phyloP scores from a whole-genome alignment of 164 flowering plant species.

The Kalanchoe fedtschenkoi region DNA sequence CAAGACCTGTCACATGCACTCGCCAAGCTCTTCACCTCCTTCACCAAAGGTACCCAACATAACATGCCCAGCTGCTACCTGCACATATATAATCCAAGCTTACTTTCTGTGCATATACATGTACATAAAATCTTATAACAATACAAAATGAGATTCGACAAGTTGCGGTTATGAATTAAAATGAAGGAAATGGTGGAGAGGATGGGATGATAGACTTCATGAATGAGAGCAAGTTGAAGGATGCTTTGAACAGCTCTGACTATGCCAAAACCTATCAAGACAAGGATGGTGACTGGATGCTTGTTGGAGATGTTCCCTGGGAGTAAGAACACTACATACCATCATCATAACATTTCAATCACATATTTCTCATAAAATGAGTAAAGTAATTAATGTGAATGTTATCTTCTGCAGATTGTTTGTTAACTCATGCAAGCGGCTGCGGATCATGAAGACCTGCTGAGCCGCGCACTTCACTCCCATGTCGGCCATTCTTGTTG shows the following conservation, averaged over 20 bases:
- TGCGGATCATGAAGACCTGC: constrained; percentile 79
- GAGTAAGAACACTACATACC: constrained; percentile 25
- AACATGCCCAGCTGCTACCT: too few relatives aligned
- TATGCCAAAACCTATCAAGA: constrained; percentile 74
- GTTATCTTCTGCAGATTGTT: constrained; percentile 41
- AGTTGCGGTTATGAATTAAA: too few relatives aligned
- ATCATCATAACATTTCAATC: too few relatives aligned
- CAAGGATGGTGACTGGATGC: constrained; percentile 89
- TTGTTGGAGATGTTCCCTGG: constrained; percentile 87
- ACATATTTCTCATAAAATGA: too few relatives aligned
- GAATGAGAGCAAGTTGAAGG: constrained; percentile 79
- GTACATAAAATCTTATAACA: too few relatives aligned
- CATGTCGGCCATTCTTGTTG: too few relatives aligned
- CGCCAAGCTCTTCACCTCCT: constrained; percentile 72
- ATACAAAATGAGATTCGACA: too few relatives aligned
- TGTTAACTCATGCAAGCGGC: constrained; percentile 66
- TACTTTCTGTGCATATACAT: too few relatives aligned
- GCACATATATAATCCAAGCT: too few relatives aligned
- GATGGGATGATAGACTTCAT: constrained; percentile 71
- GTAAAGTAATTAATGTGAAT: background rate
- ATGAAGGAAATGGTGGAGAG: constrained; percentile 21
- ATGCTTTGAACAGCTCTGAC: constrained; percentile 60
- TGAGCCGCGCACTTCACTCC: too few relatives aligned
- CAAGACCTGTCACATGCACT: constrained; percentile 63
- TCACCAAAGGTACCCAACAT: constrained; percentile 66